Evolutionary conservation across 306 rosid species (phyloP).

Genomic region (Quercus dentata): DNA sequence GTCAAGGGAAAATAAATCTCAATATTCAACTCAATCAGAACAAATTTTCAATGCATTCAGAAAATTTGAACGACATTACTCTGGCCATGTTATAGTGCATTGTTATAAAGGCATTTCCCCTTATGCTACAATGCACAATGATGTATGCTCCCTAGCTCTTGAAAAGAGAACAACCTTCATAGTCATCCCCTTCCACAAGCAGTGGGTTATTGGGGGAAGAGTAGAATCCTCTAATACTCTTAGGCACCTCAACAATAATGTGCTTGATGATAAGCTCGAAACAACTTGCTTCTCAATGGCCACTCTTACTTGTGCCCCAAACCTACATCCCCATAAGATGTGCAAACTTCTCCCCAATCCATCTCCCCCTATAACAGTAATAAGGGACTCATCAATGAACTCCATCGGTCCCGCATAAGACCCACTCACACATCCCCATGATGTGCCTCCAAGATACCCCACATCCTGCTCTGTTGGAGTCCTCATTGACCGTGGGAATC

Average conservation of each 20-base stretch:
- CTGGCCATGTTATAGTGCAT: conserved; percentile 26
- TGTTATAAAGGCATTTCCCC: conserved; percentile 66
- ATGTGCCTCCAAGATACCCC: too few species aligned
- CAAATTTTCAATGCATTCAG: conserved; percentile 44
- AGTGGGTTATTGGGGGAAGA: conserved; percentile 29
- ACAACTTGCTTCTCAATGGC: too few species aligned
- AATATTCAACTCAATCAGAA: conserved; percentile 26
- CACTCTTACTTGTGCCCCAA: too few species aligned
- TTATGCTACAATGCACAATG: conserved; percentile 71
- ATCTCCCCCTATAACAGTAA: too few species aligned
- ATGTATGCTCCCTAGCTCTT: conserved; percentile 65
- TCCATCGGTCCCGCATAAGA: too few species aligned
- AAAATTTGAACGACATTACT: conserved; percentile 28
- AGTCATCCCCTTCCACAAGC: conserved; percentile 59
- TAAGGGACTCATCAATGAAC: too few species aligned
- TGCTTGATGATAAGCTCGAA: too few species aligned
- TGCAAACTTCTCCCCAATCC: too few species aligned
- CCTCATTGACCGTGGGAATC: conserved; percentile 55
- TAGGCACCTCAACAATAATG: conserved; percentile 47
- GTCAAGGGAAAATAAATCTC: conserved; percentile 20
- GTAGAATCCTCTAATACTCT: conserved; percentile 32
- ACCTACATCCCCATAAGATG: too few species aligned
- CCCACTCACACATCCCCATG: too few species aligned
- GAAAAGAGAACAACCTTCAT: conserved; percentile 59
- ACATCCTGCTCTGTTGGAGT: conserved; percentile 81